Evolutionary conservation across 441 rosid species (phyloP).

Genomic region (Erodium texanum): DNA sequence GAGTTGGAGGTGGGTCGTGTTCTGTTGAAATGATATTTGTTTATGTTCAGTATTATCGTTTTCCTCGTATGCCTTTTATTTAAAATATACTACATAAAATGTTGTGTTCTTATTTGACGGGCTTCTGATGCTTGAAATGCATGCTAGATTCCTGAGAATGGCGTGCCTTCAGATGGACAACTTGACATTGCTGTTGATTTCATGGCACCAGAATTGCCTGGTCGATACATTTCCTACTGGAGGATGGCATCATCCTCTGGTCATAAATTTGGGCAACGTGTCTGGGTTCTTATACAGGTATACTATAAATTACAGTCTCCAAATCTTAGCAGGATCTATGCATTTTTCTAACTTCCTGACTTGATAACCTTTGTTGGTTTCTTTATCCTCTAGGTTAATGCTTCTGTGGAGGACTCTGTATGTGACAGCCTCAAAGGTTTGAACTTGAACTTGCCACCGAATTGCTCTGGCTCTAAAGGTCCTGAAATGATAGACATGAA

Average conservation of each 20-base stretch:
- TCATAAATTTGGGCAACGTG: slow-evolving; percentile 74
- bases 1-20: slow-evolving; percentile 43
- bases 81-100: neutral
- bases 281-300: slow-evolving; percentile 90
- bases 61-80: neutral
- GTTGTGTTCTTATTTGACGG: too few relatives aligned
- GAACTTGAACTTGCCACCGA: slow-evolving; percentile 70
- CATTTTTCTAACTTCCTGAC: neutral
- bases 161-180: slow-evolving; percentile 56
- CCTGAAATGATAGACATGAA: slow-evolving; percentile 26
- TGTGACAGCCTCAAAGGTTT: slow-evolving; percentile 34
- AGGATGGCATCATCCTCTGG: slow-evolving; percentile 68
- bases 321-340: neutral
- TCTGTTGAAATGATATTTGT: neutral
- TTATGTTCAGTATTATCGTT: slow-evolving; percentile 7
- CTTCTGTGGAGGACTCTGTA: slow-evolving; percentile 28
- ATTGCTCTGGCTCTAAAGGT: slow-evolving; percentile 25
- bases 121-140: neutral
- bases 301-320: slow-evolving; percentile 4
- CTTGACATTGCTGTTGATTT: slow-evolving; percentile 71
- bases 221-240: slow-evolving; percentile 85
- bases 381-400: slow-evolving; percentile 46
- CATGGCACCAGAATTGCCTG: slow-evolving; percentile 59
- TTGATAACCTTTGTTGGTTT: neutral
- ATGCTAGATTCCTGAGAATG: slow-evolving; percentile 61